Evolutionary conservation across 805 yeast species (phyloP), one percentile per base, ranked within the genome.

Genomic region (Wickerhamiella occidentalis): DNA sequence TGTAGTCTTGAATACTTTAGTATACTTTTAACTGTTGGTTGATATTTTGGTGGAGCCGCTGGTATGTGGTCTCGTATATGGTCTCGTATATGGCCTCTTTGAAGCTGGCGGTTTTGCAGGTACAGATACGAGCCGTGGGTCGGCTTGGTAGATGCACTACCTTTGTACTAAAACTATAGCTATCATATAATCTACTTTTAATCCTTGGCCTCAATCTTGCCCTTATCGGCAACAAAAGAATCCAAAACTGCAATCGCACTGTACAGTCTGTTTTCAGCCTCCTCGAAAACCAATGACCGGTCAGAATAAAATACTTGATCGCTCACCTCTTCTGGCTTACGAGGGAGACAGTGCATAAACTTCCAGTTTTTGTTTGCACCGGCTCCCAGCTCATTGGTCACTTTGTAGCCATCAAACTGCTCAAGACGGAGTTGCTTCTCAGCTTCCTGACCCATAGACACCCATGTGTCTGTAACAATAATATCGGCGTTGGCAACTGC

Each of bases 271-370:
- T 92, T 92, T 69, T 92, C 98, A 43, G 95, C 98, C 70, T 92
- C 96, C 58, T 79, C 82, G 66, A 92, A 92, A 2, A 92, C 98
- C 50, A 92, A 68, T 2, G 96, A 85, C 57, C 78, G 75, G 29
- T 79, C 78, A 48, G 87, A 71, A 68, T 90, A 90, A 63, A 92
- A 92, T 1, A 92, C 92, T 41, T 83, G 95, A 64, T 92, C 98
- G 35, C 79, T 75, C 33, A 92, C 98, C 67, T 92, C 98, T 65
- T 88, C 96, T 23, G 78, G 75, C 59, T 92, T 95, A 68, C 98
- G 81, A 55, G 98, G 98, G 57, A 92, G 73, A 67, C 98, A 92
- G 65, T 92, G 98, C 97, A 92, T 88, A 68, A 92, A 92, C 64
- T 79, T 85, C 84, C 90, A 90, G 61, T 76, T 67, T 15, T 70